These are phyloP conservation scores for Cordia subcordata DNA, from an alignment of 257 asterid species.

Conservation along the genomic window DNA sequence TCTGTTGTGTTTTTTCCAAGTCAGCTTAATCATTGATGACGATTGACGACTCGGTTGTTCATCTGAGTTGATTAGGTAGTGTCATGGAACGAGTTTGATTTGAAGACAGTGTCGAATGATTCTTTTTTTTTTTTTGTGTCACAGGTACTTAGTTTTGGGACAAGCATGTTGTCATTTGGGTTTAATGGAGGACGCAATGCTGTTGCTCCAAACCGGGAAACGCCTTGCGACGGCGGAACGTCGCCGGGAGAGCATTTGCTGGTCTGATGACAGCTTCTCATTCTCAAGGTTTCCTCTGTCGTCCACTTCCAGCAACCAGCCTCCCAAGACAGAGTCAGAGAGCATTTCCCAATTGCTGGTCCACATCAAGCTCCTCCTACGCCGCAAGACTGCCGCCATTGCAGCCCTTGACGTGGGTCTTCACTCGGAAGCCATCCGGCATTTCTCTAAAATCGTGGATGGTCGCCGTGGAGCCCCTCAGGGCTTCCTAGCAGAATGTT, in stretches of 20 bases:
- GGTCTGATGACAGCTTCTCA: conserved; percentile 77
- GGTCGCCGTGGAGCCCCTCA: conserved; percentile 69
- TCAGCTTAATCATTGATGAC: background rate
- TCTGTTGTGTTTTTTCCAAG: background rate
- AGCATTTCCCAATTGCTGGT: conserved; percentile 47
- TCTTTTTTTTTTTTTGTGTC: conserved; percentile 2
- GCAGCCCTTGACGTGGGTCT: conserved; percentile 72
- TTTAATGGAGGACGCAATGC: conserved; percentile 94
- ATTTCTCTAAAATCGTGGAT: conserved; percentile 59
- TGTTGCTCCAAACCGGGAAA: conserved; percentile 80
- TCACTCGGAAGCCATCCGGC: conserved; percentile 52
- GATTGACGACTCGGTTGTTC: background rate
- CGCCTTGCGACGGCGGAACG: conserved; percentile 85
- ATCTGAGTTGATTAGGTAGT: conserved; percentile 1
- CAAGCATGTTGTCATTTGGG: conserved; percentile 96
- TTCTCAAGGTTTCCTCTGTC: conserved; percentile 46
- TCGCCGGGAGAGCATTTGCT: conserved; percentile 85
- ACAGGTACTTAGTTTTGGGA: conserved; percentile 76
- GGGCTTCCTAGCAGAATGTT: conserved; percentile 61
- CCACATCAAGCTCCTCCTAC: conserved; percentile 58
- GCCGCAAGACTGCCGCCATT: conserved; percentile 61
- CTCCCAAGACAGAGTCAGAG: conserved; percentile 42
- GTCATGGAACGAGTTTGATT: background rate
- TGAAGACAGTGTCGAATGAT: background rate
- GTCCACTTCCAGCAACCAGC: conserved; percentile 24